Evolutionary conservation across 2,329 filamentous ascomycete genomes (phyloP), one percentile per base, ranked within the genome.

Genomic region (Westerdykella ornata): DNA sequence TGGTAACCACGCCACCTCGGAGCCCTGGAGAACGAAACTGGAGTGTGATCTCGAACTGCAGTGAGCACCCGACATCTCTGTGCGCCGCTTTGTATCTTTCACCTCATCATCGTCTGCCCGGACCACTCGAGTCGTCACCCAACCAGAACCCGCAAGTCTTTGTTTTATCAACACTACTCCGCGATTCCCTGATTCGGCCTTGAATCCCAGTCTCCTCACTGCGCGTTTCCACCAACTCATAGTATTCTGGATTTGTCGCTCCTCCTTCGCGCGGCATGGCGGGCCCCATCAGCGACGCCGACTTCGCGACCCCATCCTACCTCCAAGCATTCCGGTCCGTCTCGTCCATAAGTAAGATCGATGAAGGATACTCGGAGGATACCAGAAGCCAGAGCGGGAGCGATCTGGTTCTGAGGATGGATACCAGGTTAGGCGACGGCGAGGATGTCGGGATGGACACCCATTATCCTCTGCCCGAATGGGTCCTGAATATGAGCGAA

Each of bases 361-460:
- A 94, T 69, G 88, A 94, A 69, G 88, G 88, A 56, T 94, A 92
- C 64, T 89, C 86, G 5, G 86, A 92, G 62, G 85, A 89, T 37
- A 77, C 75, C 2, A 66, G 71, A 46, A 79, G 70, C 49, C 68
- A 70, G 49, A 63, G 58, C 43, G 70, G 63, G 28, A 65, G 63
- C 49, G 70, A 72, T 37, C 57, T 60, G 52, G 52, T 63, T 32
- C 62, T 66, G 61, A 53, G 63, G 41, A 54, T 56, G 17, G 67
- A 68, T 44, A 50, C 52, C 31, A 50, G 50, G 26, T 50, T 62
- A 20, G 62, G 62, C 16, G 56, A 63, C 32, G 51, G 60, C 35
- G 49, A 58, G 40, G 51, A 47, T 14, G 65, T 69, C 41, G 65
- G 68, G 47, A 47, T 56, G 42, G 56, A 56, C 11, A 55, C 57